A percentile compares a stretch with the other conserved stretches of the same genome.
These are phyloP conservation scores for Claviceps pazoutovae DNA, from an alignment of 2,329 filamentous ascomycete genomes.

Conservation along the genomic window DNA sequence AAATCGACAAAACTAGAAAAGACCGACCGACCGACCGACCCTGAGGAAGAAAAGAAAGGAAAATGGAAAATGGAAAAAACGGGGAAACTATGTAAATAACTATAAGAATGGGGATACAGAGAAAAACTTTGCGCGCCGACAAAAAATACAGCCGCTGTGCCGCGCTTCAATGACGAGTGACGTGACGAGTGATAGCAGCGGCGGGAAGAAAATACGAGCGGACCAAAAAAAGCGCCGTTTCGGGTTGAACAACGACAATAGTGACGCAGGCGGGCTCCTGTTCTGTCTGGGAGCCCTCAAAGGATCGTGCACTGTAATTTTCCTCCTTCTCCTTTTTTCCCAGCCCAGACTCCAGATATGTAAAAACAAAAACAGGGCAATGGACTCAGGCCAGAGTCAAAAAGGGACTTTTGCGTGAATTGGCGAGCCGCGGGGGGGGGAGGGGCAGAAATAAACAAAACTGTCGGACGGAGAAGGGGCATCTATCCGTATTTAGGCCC, in stretches of 20 bases:
- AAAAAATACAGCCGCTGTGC: too few species aligned
- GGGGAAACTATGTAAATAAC: not conserved
- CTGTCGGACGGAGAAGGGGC: not conserved
- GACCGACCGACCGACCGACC: not conserved
- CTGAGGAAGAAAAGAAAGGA: not conserved
- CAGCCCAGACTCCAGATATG: not conserved
- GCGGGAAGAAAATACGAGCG: not conserved
- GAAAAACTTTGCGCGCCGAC: not conserved
- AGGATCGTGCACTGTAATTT: not conserved
- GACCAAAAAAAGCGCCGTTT: not conserved
- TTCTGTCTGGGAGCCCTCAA: not conserved
- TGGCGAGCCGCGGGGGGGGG: too few species aligned
- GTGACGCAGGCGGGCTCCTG: not conserved
- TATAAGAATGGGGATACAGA: not conserved
- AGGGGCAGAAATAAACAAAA: too few species aligned
- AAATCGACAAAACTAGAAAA: not conserved
- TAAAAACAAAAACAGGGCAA: not conserved
- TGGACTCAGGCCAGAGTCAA: too few species aligned
- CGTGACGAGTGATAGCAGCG: not conserved
- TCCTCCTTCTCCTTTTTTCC: not conserved
- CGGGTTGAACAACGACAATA: not conserved
- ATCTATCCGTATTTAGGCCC: not conserved
- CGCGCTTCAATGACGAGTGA: too few species aligned
- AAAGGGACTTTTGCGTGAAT: too few species aligned
- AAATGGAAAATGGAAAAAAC: too few species aligned